phyloP scores from a whole-genome alignment of 2,329 filamentous ascomycete species.

The Ophiostoma populinum region DNA sequence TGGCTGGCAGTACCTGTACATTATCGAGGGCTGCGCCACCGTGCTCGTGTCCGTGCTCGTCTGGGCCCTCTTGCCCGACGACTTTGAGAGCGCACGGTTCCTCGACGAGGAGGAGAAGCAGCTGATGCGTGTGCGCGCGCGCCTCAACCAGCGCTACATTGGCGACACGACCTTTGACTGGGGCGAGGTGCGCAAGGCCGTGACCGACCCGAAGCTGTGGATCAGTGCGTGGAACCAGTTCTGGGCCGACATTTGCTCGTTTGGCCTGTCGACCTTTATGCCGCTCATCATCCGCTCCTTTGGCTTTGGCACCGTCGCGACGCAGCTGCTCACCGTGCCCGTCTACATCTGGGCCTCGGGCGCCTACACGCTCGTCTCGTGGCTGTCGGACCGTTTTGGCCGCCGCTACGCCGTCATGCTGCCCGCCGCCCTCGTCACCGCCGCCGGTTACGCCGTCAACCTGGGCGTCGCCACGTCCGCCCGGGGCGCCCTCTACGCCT shows the following conservation, averaged over 20 bases:
- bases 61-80: conserved; percentile 5
- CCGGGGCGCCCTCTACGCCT: no score
- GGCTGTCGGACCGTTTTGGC: conserved; percentile 22
- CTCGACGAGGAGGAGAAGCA: conserved; percentile 6
- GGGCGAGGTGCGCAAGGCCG: conserved; percentile 13
- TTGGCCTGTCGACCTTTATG: conserved; percentile 17
- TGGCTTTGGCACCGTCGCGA: conserved; percentile 12
- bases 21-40: conserved; percentile 9
- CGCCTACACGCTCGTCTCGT: conserved; percentile 14
- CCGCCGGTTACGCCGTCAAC: conserved; percentile 8
- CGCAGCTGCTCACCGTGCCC: conserved; percentile 17
- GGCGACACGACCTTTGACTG: conserved; percentile 8
- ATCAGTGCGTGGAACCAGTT: conserved; percentile 20
- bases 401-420: neutral
- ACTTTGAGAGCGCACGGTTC: conserved; percentile 6
- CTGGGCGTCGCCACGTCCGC: no score
- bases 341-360: conserved; percentile 16
- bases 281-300: conserved; percentile 20
- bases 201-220: conserved; percentile 15
- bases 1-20: conserved; percentile 3
- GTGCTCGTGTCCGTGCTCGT: neutral
- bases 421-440: neutral
- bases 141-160: conserved; percentile 4
- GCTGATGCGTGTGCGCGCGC: conserved; percentile 3
- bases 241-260: conserved; percentile 14